These are phyloP conservation scores for Aotearoamyces nothofagi DNA, from an alignment of 2,329 filamentous ascomycete genomes.

Conservation along the genomic window DNA sequence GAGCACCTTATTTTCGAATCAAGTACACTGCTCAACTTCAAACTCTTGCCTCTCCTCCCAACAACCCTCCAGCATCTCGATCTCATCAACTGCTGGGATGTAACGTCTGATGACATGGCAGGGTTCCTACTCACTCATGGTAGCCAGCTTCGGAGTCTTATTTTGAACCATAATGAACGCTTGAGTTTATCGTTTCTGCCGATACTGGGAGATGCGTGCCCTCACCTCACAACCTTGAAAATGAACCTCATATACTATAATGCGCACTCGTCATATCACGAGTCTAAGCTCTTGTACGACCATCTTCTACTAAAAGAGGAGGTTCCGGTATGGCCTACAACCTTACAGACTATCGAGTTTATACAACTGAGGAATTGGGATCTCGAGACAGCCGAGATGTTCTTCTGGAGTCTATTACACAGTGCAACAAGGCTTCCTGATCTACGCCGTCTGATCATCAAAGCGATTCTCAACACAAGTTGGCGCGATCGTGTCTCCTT, in stretches of 20 bases:
- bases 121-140: conserved; percentile 55
- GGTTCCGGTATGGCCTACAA: conserved; percentile 63
- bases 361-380: conserved; percentile 65
- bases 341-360: conserved; percentile 57
- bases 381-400: conserved; percentile 52
- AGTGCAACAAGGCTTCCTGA: conserved; percentile 48
- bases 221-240: conserved; percentile 51
- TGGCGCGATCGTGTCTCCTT: conserved; percentile 77
- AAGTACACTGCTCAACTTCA: conserved; percentile 54
- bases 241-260: conserved; percentile 73
- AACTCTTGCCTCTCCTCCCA: conserved; percentile 55
- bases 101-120: conserved; percentile 51
- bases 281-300: conserved; percentile 63
- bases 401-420: conserved; percentile 66
- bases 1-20: conserved; percentile 58
- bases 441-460: conserved; percentile 57
- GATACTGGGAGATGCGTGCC: conserved; percentile 50
- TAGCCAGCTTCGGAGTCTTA: conserved; percentile 47
- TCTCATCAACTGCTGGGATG: conserved; percentile 64
- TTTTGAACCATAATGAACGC: conserved; percentile 64
- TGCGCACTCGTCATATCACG: conserved; percentile 48
- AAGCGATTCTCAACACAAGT: conserved; percentile 62
- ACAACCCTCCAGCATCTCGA: conserved; percentile 49
- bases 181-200: conserved; percentile 63
- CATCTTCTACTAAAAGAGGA: conserved; percentile 47